Evolutionary conservation across 2,329 filamentous ascomycete species (phyloP).

Genomic region (Scorias spongiosa): DNA sequence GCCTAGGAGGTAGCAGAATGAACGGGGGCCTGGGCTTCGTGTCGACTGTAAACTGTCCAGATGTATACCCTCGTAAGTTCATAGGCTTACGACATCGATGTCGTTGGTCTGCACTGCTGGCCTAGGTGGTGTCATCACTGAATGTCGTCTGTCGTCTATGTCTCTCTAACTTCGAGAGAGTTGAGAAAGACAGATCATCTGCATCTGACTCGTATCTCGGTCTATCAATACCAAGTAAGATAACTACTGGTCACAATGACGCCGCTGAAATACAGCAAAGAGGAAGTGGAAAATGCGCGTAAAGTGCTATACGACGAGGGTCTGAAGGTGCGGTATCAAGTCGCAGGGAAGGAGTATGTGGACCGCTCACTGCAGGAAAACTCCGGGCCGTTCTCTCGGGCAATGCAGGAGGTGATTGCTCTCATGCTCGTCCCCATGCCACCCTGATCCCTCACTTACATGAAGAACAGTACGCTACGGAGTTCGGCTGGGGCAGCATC

Average conservation of each 20-base stretch:
- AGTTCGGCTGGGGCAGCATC: conserved; percentile 48
- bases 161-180: too few relatives aligned
- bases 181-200: too few relatives aligned
- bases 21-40: too few relatives aligned
- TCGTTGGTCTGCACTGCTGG: too few relatives aligned
- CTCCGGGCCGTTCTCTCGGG: conserved; percentile 42
- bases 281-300: conserved; percentile 26
- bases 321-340: conserved; percentile 42
- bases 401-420: conserved; percentile 41
- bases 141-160: too few relatives aligned
- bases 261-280: conserved; percentile 10
- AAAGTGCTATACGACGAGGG: conserved; percentile 46
- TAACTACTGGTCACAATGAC: conserved; percentile 1
- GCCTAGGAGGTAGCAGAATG: too few relatives aligned
- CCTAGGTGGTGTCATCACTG: too few relatives aligned
- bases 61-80: too few relatives aligned
- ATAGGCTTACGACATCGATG: too few relatives aligned
- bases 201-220: too few relatives aligned
- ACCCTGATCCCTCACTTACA: background rate
- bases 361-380: conserved; percentile 40
- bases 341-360: conserved; percentile 48
- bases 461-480: conserved; percentile 33
- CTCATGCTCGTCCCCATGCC: background rate
- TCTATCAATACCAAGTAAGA: too few relatives aligned
- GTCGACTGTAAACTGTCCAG: too few relatives aligned